phyloP scores from a whole-genome alignment of 306 rosid species.

The Mimosa bimucronata region DNA sequence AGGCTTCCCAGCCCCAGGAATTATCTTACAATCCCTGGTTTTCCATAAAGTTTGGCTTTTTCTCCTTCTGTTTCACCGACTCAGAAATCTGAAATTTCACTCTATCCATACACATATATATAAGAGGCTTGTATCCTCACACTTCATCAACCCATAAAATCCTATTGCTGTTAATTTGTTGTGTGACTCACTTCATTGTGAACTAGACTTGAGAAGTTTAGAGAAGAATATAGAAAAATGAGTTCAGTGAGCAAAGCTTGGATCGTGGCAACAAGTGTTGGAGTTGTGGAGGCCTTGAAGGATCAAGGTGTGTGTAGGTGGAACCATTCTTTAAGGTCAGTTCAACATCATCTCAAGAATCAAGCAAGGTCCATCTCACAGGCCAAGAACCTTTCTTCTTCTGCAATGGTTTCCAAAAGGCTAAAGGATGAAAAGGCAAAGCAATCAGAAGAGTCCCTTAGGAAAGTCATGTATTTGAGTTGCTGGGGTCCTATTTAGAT shows the following conservation, averaged over 20 bases:
- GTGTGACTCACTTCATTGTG: background rate
- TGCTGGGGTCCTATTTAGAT: conserved; percentile 48
- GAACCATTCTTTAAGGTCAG: conserved; percentile 43
- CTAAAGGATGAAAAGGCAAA: conserved; percentile 27
- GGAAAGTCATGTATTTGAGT: conserved; percentile 67
- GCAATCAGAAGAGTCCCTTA: conserved; percentile 61
- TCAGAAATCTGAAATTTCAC: background rate
- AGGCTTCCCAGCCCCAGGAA: background rate
- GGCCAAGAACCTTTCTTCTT: conserved; percentile 46
- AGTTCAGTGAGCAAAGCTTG: conserved; percentile 37
- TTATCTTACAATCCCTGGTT: conserved; percentile 9
- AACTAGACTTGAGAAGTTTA: background rate
- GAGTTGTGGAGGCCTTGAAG: conserved; percentile 46
- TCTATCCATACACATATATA: background rate
- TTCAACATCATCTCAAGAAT: conserved; percentile 48
- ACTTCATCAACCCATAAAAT: background rate
- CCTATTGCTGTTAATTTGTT: background rate
- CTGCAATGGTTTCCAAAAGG: conserved; percentile 6
- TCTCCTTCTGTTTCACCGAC: background rate
- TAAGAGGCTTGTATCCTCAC: background rate
- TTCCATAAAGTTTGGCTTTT: background rate
- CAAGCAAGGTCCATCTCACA: conserved; percentile 39
- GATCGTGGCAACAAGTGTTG: conserved; percentile 44
- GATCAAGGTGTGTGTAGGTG: conserved; percentile 61
- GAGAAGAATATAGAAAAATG: conserved; percentile 3